Evolutionary conservation across 441 rosid species (phyloP), one percentile per base, ranked within the genome.

Genomic region (Adansonia grandidieri): DNA sequence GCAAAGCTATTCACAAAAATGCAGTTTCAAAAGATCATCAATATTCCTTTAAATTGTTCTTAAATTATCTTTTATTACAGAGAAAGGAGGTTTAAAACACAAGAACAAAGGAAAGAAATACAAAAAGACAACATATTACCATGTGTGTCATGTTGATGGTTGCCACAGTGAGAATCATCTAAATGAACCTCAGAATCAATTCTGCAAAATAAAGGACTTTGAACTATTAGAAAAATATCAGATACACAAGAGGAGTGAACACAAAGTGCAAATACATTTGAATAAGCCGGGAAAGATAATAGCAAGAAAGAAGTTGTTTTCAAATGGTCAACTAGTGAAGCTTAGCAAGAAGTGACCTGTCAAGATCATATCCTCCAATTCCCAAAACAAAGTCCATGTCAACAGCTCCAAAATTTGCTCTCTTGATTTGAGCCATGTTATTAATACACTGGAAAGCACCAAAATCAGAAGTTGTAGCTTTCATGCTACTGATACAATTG

Each of bases 341-440:
- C 15, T 67, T 54, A 54, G 15, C 10, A 10, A 79, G 47, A 78
- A 71, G 37, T 45, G 57, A 91, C 97, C 95, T 91, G 76, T 91
- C 91, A 6, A 91, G 88, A 86, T 92, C 95, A 78, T 91, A 91
- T 77, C 93, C 97, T 73, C 97, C 91, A 20, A 92, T 79, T 24
- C 95, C 97, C 79, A 92, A 75, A 53, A 92, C 95, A 85, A 89
- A 92, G 81, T 91, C 95, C 89, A 91, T 85, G 85, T 88, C 92
- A 32, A 88, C 91, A 56, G 80, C 82, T 72, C 97, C 92, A 78
- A 80, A 86, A 77, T 87, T 87, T 19, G 95, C 86, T 53, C 70
- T 84, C 79, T 80, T 88, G 71, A 91, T 81, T 37, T 88, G 93
- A 72, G 95, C 95, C 87, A 91, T 86, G 47, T 80, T 86, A 76